phyloP scores from a whole-genome alignment of 177 flowering plant species.

The Telopea speciosissima region DNA sequence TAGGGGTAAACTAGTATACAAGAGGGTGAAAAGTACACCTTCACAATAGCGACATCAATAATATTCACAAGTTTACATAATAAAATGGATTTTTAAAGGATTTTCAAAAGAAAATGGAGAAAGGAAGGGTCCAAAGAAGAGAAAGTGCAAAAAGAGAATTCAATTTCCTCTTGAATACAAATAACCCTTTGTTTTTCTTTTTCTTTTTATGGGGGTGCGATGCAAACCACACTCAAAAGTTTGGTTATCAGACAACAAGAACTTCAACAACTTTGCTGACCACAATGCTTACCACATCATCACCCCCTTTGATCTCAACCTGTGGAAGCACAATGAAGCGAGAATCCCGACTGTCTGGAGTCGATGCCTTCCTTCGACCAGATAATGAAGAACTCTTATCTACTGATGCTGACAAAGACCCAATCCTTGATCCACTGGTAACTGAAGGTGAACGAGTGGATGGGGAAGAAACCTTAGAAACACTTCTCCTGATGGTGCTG shows the following conservation, averaged over 20 bases:
- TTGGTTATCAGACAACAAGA: neutral
- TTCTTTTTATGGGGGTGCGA: neutral
- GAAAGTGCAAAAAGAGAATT: neutral
- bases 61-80: neutral
- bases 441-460: conserved; percentile 50
- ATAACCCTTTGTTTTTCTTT: too few species aligned
- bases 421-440: conserved; percentile 50
- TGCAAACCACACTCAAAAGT: neutral
- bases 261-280: neutral
- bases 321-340: conserved; percentile 83
- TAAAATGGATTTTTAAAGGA: too few species aligned
- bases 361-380: conserved; percentile 48
- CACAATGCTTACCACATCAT: conserved; percentile 72
- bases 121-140: neutral
- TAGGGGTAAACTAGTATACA: too few species aligned
- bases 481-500: conserved; percentile 41
- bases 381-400: conserved; percentile 57
- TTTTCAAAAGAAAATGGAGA: neutral
- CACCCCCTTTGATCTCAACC: conserved; percentile 86
- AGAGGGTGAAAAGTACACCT: too few species aligned
- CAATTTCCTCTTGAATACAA: neutral
- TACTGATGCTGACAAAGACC: conserved; percentile 49
- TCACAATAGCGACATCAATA: neutral
- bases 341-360: conserved; percentile 84
- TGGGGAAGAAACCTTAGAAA: conserved; percentile 51